Evolutionary conservation across 352 stramenopile genomes (phyloP).

Genomic region (Peronospora belbahrii): DNA sequence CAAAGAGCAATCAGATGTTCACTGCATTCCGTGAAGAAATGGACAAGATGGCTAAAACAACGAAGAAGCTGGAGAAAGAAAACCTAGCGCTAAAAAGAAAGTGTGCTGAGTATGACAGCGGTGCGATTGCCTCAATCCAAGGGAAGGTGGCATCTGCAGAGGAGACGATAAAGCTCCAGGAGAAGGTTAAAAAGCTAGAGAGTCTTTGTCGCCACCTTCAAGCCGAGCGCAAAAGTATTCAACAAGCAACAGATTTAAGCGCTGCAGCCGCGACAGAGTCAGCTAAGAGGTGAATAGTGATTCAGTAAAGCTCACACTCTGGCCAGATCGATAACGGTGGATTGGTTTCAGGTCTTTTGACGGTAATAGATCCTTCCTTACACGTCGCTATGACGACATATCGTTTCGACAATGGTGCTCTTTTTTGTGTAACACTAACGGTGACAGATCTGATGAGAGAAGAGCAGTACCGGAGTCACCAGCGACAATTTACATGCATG

Average conservation of each 20-base stretch:
- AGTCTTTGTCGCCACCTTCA: slow-evolving; percentile 75
- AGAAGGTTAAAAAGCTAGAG: slow-evolving; percentile 82
- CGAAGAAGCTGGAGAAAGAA: slow-evolving; percentile 84
- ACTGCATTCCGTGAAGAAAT: slow-evolving; percentile 78
- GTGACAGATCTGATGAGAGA: slow-evolving; percentile 3
- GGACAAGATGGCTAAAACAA: slow-evolving; percentile 84
- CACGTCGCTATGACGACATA: not conserved
- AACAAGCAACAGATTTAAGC: slow-evolving; percentile 25
- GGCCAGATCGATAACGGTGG: slow-evolving; percentile 16
- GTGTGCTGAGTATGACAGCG: slow-evolving; percentile 68
- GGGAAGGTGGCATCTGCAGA: slow-evolving; percentile 54
- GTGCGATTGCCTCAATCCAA: slow-evolving; percentile 68
- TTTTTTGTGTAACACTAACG: not conserved
- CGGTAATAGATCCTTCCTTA: slow-evolving; percentile 25
- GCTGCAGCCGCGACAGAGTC: slow-evolving; percentile 18
- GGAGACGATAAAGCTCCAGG: slow-evolving; percentile 61
- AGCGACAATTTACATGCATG: slow-evolving; percentile 16
- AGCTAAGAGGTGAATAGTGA: slow-evolving; percentile 3
- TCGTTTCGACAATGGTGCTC: slow-evolving; percentile 5
- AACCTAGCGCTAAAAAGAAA: slow-evolving; percentile 76
- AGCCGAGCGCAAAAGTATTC: slow-evolving; percentile 59
- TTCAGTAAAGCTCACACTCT: not conserved
- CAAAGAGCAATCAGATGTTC: slow-evolving; percentile 85
- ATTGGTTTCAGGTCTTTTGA: slow-evolving; percentile 12
- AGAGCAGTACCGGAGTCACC: not conserved